A percentile compares a stretch with the other conserved stretches of the same genome.
These are phyloP conservation scores for Oxyria digyna DNA, from an alignment of 148 eudicot genomes.

Conservation along the genomic window DNA sequence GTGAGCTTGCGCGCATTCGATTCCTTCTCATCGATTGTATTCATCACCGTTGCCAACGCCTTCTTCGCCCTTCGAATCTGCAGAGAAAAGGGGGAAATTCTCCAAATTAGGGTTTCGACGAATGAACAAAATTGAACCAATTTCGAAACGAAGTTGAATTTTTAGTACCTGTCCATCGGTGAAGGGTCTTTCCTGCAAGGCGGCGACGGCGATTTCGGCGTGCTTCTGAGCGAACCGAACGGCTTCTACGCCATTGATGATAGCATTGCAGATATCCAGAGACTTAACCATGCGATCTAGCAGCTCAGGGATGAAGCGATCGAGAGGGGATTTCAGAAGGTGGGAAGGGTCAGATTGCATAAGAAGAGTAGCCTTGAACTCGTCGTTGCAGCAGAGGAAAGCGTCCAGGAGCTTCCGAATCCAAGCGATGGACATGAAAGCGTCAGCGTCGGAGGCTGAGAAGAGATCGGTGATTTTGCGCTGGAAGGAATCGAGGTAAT, in stretches of 20 bases:
- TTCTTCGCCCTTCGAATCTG: conserved; percentile 56
- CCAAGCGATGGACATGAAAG: conserved; percentile 62
- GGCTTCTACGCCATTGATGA: conserved; percentile 57
- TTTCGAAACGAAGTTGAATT: not conserved
- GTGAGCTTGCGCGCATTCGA: conserved; percentile 30
- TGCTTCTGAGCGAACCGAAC: conserved; percentile 46
- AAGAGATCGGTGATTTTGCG: conserved; percentile 41
- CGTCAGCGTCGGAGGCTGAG: not conserved
- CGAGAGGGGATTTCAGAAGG: conserved; percentile 55
- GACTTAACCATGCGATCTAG: conserved; percentile 63
- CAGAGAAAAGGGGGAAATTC: not conserved
- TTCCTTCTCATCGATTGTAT: conserved; percentile 71
- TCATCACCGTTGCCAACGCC: conserved; percentile 37
- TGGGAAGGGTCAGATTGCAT: conserved; percentile 53
- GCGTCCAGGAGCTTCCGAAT: conserved; percentile 56
- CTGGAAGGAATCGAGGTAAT: conserved; percentile 57
- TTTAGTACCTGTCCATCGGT: conserved; percentile 60
- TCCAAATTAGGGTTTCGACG: not conserved
- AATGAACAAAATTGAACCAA: not conserved
- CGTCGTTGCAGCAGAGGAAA: conserved; percentile 71
- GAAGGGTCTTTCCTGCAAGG: conserved; percentile 46
- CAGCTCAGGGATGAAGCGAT: conserved; percentile 53
- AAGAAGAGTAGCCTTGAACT: conserved; percentile 59
- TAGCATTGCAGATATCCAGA: conserved; percentile 73
- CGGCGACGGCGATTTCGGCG: conserved; percentile 53